phyloP scores from a whole-genome alignment of 208 protist genomes.

The Crithidia acanthocephali region DNA sequence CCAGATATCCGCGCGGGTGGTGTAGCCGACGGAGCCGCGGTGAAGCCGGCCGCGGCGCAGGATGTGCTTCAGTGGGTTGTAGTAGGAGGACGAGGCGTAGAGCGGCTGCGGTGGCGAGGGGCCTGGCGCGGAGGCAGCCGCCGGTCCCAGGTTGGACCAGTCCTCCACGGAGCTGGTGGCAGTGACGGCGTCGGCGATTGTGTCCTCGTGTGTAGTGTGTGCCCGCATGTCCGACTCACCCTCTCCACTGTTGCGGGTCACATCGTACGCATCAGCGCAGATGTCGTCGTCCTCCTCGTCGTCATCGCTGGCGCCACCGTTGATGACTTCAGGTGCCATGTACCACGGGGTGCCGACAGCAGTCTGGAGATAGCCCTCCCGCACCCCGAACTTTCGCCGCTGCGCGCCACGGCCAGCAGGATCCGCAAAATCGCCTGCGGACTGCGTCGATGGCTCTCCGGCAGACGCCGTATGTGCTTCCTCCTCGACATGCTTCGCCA shows the following conservation, averaged over 20 bases:
- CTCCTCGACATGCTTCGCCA: constrained; percentile 64
- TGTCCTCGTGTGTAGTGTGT: neutral
- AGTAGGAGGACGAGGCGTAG: constrained; percentile 28
- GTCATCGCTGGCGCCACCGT: constrained; percentile 51
- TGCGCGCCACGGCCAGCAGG: neutral
- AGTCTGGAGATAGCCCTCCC: constrained; percentile 58
- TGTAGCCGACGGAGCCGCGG: constrained; percentile 54
- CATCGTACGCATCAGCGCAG: no score
- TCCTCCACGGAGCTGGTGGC: constrained; percentile 16
- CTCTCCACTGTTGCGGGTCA: neutral
- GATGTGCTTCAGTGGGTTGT: constrained; percentile 47
- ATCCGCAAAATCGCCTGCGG: neutral
- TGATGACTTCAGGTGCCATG: constrained; percentile 93
- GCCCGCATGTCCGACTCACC: neutral
- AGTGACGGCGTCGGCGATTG: neutral
- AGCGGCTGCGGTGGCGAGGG: constrained; percentile 11
- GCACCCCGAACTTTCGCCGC: constrained; percentile 6
- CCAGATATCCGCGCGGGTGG: constrained; percentile 85
- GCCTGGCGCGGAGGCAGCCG: neutral
- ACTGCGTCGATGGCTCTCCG: neutral
- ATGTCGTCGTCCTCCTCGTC: constrained; percentile 32
- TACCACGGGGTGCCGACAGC: constrained; percentile 92
- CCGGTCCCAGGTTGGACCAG: constrained; percentile 6
- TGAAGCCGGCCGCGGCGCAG: constrained; percentile 19
- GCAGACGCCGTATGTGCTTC: neutral